Evolutionary conservation across 2,329 filamentous ascomycete species (phyloP).

Genomic region (Colletotrichum godetiae): DNA sequence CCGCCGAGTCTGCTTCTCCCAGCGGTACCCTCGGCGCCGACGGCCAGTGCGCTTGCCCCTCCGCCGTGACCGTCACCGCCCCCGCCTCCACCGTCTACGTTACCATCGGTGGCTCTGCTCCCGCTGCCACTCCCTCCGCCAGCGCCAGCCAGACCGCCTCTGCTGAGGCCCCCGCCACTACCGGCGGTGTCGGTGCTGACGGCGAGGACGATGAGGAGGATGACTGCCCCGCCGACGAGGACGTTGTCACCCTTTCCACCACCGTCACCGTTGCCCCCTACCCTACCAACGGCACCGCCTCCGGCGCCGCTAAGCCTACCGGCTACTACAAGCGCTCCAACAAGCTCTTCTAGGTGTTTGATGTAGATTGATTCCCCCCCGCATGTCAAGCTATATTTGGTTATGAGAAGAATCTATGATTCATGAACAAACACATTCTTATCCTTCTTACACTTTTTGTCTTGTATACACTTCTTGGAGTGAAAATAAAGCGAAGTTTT

Average conservation of each 20-base stretch:
- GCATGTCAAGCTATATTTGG: slow-evolving; percentile 33
- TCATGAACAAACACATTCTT: slow-evolving; percentile 33
- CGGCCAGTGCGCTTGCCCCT: slow-evolving; percentile 34
- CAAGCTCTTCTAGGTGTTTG: slow-evolving; percentile 35
- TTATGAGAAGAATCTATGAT: slow-evolving; percentile 37
- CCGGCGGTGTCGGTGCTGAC: slow-evolving; percentile 35
- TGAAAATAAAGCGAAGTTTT: slow-evolving; percentile 25
- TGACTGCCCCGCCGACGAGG: slow-evolving; percentile 33
- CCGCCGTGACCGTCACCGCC: slow-evolving; percentile 39
- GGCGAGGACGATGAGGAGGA: slow-evolving; percentile 37
- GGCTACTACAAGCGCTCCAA: slow-evolving; percentile 46
- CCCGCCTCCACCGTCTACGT: slow-evolving; percentile 44
- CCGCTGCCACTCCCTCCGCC: slow-evolving; percentile 10
- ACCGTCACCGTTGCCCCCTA: slow-evolving; percentile 44
- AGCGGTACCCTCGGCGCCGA: slow-evolving; percentile 26
- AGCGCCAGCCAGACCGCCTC: slow-evolving; percentile 37
- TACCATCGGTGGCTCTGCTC: slow-evolving; percentile 36
- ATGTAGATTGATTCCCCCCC: slow-evolving; percentile 33
- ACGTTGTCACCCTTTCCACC: slow-evolving; percentile 46
- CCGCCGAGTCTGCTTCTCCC: slow-evolving; percentile 7
- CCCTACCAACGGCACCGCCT: slow-evolving; percentile 55
- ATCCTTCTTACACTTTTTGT: slow-evolving; percentile 19
- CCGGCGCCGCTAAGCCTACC: slow-evolving; percentile 48
- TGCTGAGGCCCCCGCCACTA: slow-evolving; percentile 38
- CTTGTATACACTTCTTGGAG: slow-evolving; percentile 24